Conservation (phyloP, 305 asterid species). For the Ilex paraguariensis region DNA sequence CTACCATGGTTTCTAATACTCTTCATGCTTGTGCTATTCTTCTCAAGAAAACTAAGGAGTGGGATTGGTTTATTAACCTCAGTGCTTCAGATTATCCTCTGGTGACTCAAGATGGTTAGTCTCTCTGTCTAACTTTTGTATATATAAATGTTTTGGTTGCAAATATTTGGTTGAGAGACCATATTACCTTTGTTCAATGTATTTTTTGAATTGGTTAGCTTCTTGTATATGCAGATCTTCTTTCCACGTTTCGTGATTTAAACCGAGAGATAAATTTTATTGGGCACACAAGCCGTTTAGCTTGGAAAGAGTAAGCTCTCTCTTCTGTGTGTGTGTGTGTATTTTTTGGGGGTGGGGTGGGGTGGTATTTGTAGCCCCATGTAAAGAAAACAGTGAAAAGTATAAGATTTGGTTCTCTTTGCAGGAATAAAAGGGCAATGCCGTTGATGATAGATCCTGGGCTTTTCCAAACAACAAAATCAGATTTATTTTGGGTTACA, state of each 20-base stretch:
- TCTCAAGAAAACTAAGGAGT: conserved; percentile 62
- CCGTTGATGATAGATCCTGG: conserved; percentile 50
- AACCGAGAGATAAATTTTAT: conserved; percentile 34
- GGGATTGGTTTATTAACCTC: conserved; percentile 98
- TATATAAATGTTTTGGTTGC: not conserved
- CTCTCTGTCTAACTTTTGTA: not conserved
- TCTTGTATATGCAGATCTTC: conserved; percentile 17
- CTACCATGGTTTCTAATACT: conserved; percentile 92
- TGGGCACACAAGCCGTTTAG: conserved; percentile 37
- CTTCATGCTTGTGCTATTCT: conserved; percentile 97
- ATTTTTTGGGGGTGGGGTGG: too few relatives aligned
- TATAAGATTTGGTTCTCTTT: conserved; percentile 2
- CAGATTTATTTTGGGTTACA: conserved; percentile 35
- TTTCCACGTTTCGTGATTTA: conserved; percentile 23
- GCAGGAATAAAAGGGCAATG: conserved; percentile 40
- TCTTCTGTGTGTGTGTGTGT: not conserved
- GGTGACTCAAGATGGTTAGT: conserved; percentile 96
- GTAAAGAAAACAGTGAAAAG: too few relatives aligned
- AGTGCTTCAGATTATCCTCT: conserved; percentile 98
- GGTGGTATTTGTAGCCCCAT: too few relatives aligned
- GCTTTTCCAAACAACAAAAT: conserved; percentile 33
- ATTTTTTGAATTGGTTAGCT: not conserved
- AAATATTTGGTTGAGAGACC: not conserved
- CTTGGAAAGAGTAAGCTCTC: conserved; percentile 32
- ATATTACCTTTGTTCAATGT: conserved; percentile 1